These are phyloP conservation scores for Letharia columbiana DNA, from an alignment of 495 filamentous ascomycete species.

Conservation along the genomic window DNA sequence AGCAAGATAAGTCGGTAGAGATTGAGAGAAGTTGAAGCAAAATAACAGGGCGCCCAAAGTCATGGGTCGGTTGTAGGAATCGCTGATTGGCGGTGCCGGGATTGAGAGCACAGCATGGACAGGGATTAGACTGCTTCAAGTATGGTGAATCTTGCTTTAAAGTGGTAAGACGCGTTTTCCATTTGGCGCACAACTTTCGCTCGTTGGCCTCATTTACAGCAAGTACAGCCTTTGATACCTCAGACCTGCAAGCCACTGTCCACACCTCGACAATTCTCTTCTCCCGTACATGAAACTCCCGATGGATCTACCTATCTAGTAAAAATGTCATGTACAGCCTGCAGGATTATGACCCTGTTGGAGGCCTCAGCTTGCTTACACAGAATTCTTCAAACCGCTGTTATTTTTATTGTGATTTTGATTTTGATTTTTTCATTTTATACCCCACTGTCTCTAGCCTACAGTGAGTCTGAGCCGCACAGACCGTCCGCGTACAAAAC, in stretches of 20 bases:
- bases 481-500: not conserved
- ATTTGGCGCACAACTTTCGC: conserved; percentile 13
- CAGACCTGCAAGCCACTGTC: not conserved
- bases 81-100: conserved; percentile 12
- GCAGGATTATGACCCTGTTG: not conserved
- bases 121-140: conserved; percentile 15
- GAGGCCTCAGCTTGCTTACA: not conserved
- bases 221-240: not conserved
- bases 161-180: conserved; percentile 13
- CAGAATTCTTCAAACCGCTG: not conserved
- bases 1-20: not conserved
- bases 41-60: not conserved
- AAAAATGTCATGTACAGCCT: not conserved
- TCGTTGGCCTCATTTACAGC: not conserved
- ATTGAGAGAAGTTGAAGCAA: not conserved
- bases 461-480: conserved; percentile 13
- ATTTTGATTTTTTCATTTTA: not conserved
- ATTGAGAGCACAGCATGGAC: not conserved
- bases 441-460: not conserved
- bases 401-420: not conserved
- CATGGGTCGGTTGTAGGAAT: conserved; percentile 5
- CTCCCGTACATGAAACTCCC: too few species aligned
- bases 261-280: not conserved
- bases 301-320: too few species aligned
- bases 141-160: conserved; percentile 5